phyloP scores from a whole-genome alignment of 2,329 filamentous ascomycete genomes.

The Apiospora hydei region DNA sequence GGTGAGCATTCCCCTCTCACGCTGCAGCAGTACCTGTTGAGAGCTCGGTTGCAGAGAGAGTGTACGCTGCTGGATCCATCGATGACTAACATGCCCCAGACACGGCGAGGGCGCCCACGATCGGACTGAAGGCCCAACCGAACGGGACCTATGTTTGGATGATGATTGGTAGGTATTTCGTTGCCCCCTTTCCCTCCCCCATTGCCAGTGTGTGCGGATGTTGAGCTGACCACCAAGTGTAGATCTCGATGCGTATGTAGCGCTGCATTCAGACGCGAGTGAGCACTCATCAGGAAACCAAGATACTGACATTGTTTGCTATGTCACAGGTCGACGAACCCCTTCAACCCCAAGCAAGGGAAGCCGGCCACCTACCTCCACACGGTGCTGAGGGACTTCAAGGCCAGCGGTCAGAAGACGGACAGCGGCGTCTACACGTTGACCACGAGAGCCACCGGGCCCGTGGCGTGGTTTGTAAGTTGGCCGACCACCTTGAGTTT shows the following conservation, averaged over 20 bases:
- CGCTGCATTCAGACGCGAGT: neutral
- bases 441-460: constrained; percentile 33
- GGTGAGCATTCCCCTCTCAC: constrained; percentile 1
- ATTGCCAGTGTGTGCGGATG: neutral
- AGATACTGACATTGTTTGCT: neutral
- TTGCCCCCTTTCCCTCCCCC: too few species aligned
- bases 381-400: constrained; percentile 42
- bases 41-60: neutral
- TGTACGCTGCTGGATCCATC: neutral
- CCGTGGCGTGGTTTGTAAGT: constrained; percentile 38
- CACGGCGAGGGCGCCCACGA: constrained; percentile 39
- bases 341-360: constrained; percentile 37
- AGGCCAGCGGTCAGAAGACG: constrained; percentile 33
- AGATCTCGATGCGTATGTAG: constrained; percentile 41
- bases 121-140: constrained; percentile 35
- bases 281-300: too few species aligned
- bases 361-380: constrained; percentile 39
- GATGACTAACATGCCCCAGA: constrained; percentile 27
- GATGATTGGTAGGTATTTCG: constrained; percentile 38
- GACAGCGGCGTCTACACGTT: constrained; percentile 35
- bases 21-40: too few species aligned
- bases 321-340: constrained; percentile 38
- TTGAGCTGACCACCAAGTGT: neutral
- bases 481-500: too few species aligned
- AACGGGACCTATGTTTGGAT: constrained; percentile 40